A percentile compares a stretch with the other conserved stretches of the same genome.
phyloP scores from a whole-genome alignment of 257 asterid species.

The Przewalskia tangutica region DNA sequence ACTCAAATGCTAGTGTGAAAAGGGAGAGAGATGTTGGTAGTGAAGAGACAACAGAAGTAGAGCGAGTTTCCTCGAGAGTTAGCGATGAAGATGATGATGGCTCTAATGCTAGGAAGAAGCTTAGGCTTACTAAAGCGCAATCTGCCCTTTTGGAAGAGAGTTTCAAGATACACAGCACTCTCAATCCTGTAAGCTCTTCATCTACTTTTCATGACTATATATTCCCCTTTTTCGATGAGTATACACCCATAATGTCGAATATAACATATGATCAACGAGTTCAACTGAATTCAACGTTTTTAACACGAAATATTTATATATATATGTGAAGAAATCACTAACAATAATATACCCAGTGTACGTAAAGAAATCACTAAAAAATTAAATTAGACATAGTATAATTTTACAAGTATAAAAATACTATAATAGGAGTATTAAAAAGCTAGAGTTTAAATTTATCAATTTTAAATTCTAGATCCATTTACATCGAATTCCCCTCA shows the following conservation, averaged over 20 bases:
- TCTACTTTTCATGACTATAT: background rate
- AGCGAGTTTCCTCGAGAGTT: constrained; percentile 41
- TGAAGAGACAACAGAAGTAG: constrained; percentile 52
- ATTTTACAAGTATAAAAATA: no score
- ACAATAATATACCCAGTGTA: no score
- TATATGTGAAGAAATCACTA: no score
- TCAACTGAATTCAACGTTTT: no score
- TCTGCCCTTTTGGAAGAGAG: constrained; percentile 57
- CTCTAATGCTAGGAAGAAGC: constrained; percentile 40
- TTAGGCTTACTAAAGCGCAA: constrained; percentile 49
- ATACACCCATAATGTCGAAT: no score
- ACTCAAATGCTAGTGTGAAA: constrained; percentile 67
- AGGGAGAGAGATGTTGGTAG: constrained; percentile 43
- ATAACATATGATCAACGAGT: background rate
- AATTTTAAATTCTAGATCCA: background rate
- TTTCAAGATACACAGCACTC: constrained; percentile 52
- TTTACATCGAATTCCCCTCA: background rate
- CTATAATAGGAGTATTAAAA: no score
- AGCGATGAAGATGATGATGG: constrained; percentile 58
- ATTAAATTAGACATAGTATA: no score
- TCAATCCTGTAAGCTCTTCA: constrained; percentile 37
- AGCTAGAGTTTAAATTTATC: no score
- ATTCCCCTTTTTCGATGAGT: no score
- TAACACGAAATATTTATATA: no score
- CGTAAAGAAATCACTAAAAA: no score